A percentile compares a stretch with the other conserved stretches of the same genome.
Conservation (phyloP, 2,329 filamentous ascomycete species). For the Diplodia mutila region DNA sequence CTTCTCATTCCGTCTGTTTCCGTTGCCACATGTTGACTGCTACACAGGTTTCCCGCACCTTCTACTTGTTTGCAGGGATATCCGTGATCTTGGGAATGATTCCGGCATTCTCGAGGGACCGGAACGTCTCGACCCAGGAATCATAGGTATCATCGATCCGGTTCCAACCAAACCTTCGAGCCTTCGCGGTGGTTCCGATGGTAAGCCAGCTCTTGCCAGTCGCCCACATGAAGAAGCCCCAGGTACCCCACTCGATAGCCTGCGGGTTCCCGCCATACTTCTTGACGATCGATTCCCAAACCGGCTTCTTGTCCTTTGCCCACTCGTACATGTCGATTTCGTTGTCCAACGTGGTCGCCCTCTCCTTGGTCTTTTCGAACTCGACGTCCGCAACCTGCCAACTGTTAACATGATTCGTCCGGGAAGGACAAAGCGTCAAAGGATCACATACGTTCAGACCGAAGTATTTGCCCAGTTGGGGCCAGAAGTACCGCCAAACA, state of each 20-base stretch:
- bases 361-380: conserved; percentile 12
- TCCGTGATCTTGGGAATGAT: neutral
- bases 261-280: neutral
- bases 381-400: neutral
- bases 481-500: conserved; percentile 18
- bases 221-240: conserved; percentile 16
- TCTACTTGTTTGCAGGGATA: neutral
- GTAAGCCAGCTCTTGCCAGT: conserved; percentile 18
- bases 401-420: too few relatives aligned
- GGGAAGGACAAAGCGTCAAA: too few relatives aligned
- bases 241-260: conserved; percentile 11
- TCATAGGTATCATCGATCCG: conserved; percentile 2
- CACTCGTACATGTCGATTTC: conserved; percentile 16
- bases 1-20: neutral
- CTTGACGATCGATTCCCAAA: conserved; percentile 9
- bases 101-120: conserved; percentile 17
- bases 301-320: conserved; percentile 7
- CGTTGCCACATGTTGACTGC: too few relatives aligned
- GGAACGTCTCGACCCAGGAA: conserved; percentile 7
- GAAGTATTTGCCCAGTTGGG: neutral
- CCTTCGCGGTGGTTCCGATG: neutral
- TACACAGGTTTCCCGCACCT: neutral
- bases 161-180: conserved; percentile 3
- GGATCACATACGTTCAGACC: neutral
- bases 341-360: conserved; percentile 2